Conservation (phyloP, 1,284 basidiomycete genomes). For the Malassezia sp. region DNA sequence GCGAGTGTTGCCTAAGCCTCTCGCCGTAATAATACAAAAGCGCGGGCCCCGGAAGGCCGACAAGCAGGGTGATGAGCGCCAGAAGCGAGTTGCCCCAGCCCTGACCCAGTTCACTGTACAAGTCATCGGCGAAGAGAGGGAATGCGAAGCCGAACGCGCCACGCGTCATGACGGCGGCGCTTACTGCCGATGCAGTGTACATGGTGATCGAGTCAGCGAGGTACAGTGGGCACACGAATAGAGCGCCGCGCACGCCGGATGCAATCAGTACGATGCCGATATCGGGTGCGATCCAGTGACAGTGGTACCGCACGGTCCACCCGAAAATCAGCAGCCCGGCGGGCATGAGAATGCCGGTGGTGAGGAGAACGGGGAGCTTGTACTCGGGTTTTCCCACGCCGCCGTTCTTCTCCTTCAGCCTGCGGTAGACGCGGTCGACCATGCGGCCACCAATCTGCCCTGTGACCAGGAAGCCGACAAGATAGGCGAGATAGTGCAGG, state of each 20-base stretch:
- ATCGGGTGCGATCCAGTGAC: constrained; percentile 61
- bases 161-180: constrained; percentile 5
- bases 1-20: not conserved
- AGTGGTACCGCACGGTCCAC: constrained; percentile 55
- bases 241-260: constrained; percentile 5
- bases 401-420: constrained; percentile 52
- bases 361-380: constrained; percentile 53
- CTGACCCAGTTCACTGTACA: constrained; percentile 51
- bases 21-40: constrained; percentile 1
- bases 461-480: constrained; percentile 35
- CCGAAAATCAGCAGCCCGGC: constrained; percentile 58
- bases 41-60: constrained; percentile 19
- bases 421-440: constrained; percentile 54
- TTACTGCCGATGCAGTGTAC: constrained; percentile 19
- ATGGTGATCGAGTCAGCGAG: constrained; percentile 17
- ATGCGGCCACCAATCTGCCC: constrained; percentile 55
- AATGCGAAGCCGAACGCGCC: constrained; percentile 47
- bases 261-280: constrained; percentile 22
- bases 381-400: constrained; percentile 52
- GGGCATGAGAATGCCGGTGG: constrained; percentile 52
- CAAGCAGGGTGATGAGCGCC: constrained; percentile 14
- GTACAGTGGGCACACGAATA: constrained; percentile 20
- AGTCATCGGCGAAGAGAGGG: constrained; percentile 66
- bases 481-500: constrained; percentile 56
- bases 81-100: constrained; percentile 51